Base-by-base conservation (phyloP, 2,329 filamentous ascomycete genomes). In the Leptographium procerum region DNA sequence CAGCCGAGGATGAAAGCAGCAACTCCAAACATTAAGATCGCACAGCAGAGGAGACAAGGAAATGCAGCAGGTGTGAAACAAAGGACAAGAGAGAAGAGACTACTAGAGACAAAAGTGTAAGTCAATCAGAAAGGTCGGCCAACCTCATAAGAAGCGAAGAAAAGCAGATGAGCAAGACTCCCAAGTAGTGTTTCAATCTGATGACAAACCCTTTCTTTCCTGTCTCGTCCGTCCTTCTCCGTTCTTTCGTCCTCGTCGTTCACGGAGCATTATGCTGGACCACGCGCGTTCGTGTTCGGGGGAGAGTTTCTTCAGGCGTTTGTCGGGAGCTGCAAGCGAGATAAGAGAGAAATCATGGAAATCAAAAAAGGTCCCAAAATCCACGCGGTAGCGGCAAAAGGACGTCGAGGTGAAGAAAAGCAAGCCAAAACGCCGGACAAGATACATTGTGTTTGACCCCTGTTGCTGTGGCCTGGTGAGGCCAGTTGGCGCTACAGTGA, bases 291-390 rank as follows among this genome's bases (percentile, higher is more conserved):
- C 13, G 7, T 59, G 34, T 59, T n/a, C 19, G 14, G 36, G 24
- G 26, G 31, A 16, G 11, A 13, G 13, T 5, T 31, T 33, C 29
- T n/a, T n/a, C n/a, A 45, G 45, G 60, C 34, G 56, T 58, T 55
- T 63, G 67, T 59, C 60, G 56, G 69, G 70, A 72, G 71, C 68
- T 68, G 70, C 72, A 70, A 71, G 70, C 70, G 68, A 68, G 65
- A 4, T 78, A 78, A 62, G 68, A 71, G 22, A 45, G 28, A 31
- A 51, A 43, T 36, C 34, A n/a, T n/a, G n/a, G n/a, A 36, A 53
- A 43, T 7, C 36, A 19, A 13, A 40, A 19, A 40, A 40, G 36
- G 36, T n/a, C 40, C 40, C n/a, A n/a, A 43, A 43, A 16, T n/a
- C 22, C 13, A 26, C 47, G 26, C 26, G 4, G 26, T 50, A 14